Evolutionary conservation across 2,329 filamentous ascomycete genomes (phyloP), one percentile per base, ranked within the genome.

Genomic region (Diaporthe amygdali): DNA sequence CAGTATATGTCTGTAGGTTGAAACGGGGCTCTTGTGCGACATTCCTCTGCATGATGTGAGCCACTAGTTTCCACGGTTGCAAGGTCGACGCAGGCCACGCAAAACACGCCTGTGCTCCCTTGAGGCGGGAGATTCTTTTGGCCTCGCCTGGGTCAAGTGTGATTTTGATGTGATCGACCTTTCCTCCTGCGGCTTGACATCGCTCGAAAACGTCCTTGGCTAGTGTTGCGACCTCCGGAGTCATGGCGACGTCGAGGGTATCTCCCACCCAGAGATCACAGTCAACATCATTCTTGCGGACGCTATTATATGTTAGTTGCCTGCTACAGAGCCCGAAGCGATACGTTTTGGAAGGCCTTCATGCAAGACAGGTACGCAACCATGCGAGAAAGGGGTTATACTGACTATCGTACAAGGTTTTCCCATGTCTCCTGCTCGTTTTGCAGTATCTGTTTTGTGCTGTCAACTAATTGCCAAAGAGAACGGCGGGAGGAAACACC

Each of bases 31-130:
- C 67, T 20, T 55, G 67, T 25, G 59, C n/a, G 34, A 74, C 10
- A 41, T 69, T 72, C 9, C 22, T 7, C 1, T 70, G 54, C 73
- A 74, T 74, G 46, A 74, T 44, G 20, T 74, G 68, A 14, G 70
- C 73, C 2, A 44, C 47, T 7, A 74, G 72, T 25, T 74, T 74
- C 70, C 73, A 73, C 1, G 73, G 73, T 17, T 74, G 70, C 15
- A 74, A 34, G 12, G 73, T 74, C 27, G 73, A 71, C 5, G 73
- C 73, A 2, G 72, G 70, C 72, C 73, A 74, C 2, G 72, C 72
- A 47, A 72, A 74, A 41, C 73, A 74, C 0, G 73, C 73, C 20
- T 61, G 70, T 4, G 73, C 72, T 12, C 46, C 72, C 22, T 59
- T 66, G 51, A 74, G 56, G 3, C 72, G 70, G 5, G 72, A 69